Conservation (phyloP, 345 rosid species). For the Rhodomyrtus tomentosa region DNA sequence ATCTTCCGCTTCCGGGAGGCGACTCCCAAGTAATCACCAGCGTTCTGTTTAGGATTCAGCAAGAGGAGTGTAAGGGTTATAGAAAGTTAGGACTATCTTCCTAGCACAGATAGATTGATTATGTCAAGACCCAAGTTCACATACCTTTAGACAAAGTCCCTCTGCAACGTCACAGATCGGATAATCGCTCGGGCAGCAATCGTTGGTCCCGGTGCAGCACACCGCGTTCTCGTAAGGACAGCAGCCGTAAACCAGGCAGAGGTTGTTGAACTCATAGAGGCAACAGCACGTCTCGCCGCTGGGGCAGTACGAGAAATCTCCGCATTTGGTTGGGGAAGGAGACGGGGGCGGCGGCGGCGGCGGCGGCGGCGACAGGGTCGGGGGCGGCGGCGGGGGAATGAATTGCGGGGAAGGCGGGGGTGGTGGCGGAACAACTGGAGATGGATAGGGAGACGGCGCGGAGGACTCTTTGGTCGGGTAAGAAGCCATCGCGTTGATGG, state of each 20-base stretch:
- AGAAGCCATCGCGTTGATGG: conserved; percentile 54
- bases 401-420: conserved; percentile 12
- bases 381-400: conserved; percentile 17
- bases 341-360: conserved; percentile 19
- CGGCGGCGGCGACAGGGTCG: conserved; percentile 5
- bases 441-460: conserved; percentile 35
- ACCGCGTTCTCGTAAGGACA: conserved; percentile 45
- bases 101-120: neutral
- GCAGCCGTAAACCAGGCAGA: conserved; percentile 43
- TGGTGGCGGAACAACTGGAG: conserved; percentile 13
- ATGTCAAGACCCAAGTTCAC: neutral
- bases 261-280: conserved; percentile 16
- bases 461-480: conserved; percentile 49
- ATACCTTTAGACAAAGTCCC: conserved; percentile 52
- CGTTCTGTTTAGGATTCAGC: conserved; percentile 9
- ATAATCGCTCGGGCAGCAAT: conserved; percentile 64
- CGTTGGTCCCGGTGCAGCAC: conserved; percentile 37
- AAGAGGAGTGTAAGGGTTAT: neutral
- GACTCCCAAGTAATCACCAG: conserved; percentile 31
- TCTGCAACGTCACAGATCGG: conserved; percentile 43
- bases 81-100: neutral
- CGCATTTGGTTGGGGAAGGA: conserved; percentile 43
- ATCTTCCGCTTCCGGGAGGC: conserved; percentile 24
- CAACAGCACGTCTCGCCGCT: conserved; percentile 56
- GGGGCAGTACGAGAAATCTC: conserved; percentile 37